These are phyloP conservation scores for Ichthyophthirius multifiliis DNA, from an alignment of 169 alveolate genomes.

Conservation along the genomic window DNA sequence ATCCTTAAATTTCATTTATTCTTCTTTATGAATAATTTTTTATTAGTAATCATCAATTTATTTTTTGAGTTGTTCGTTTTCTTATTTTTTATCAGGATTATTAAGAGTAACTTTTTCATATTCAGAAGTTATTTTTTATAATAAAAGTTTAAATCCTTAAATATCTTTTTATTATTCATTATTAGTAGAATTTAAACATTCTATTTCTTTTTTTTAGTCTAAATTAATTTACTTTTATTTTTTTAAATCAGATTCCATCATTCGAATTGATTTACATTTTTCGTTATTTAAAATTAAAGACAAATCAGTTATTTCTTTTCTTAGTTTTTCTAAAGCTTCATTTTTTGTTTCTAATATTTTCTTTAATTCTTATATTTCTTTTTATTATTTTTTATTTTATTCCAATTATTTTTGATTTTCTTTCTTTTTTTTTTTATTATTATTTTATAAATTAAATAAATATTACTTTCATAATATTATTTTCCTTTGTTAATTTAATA, in stretches of 20 bases:
- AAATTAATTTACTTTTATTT: slow-evolving; percentile 5
- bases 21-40: background rate
- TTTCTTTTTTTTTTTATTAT: background rate
- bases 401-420: slow-evolving; percentile 9
- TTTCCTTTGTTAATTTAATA: slow-evolving; percentile 27
- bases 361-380: slow-evolving; percentile 16
- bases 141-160: slow-evolving; percentile 16
- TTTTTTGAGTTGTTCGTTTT: background rate
- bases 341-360: slow-evolving; percentile 31
- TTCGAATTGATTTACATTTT: slow-evolving; percentile 27
- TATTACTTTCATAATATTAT: slow-evolving; percentile 15
- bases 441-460: background rate
- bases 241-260: slow-evolving; percentile 24
- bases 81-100: background rate
- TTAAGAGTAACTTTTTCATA: slow-evolving; percentile 21
- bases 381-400: slow-evolving; percentile 16
- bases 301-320: slow-evolving; percentile 37
- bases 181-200: slow-evolving; percentile 2
- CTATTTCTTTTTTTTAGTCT: background rate
- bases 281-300: slow-evolving; percentile 30
- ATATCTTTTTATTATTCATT: background rate
- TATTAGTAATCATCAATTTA: background rate
- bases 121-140: slow-evolving; percentile 30
- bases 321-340: slow-evolving; percentile 33
- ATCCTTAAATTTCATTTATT: slow-evolving; percentile 16